Evolutionary conservation across 306 rosid genomes (phyloP).

Genomic region (Malus sieversii): DNA sequence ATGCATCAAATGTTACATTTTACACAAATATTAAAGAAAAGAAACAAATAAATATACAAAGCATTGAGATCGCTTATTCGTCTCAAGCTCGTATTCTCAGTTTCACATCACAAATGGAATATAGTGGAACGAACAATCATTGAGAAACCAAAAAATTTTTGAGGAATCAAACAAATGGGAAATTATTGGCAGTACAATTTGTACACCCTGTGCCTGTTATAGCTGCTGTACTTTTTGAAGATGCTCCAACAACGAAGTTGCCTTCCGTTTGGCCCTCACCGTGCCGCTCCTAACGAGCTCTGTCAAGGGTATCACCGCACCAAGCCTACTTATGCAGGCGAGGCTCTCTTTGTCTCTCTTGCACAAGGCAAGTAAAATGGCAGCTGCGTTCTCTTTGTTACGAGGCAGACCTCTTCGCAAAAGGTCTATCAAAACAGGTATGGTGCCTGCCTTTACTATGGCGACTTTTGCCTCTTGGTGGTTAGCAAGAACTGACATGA

Average conservation of each 20-base stretch:
- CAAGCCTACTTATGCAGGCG: constrained; percentile 76
- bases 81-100: constrained; percentile 48
- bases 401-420: constrained; percentile 78
- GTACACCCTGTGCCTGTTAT: constrained; percentile 22
- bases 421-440: constrained; percentile 86
- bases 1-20: constrained; percentile 37
- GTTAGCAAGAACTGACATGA: constrained; percentile 88
- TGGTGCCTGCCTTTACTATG: constrained; percentile 73
- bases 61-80: constrained; percentile 43
- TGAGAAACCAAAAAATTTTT: neutral
- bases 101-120: constrained; percentile 31
- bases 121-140: constrained; percentile 23
- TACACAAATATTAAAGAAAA: constrained; percentile 38
- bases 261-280: constrained; percentile 89
- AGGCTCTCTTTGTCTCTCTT: constrained; percentile 75
- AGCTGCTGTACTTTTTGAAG: constrained; percentile 61
- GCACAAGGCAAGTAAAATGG: constrained; percentile 82
- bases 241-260: constrained; percentile 80
- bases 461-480: constrained; percentile 86
- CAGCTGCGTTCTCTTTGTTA: constrained; percentile 79
- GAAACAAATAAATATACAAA: constrained; percentile 35
- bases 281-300: constrained; percentile 77
- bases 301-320: constrained; percentile 72
- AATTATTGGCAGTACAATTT: constrained; percentile 22
- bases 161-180: constrained; percentile 24